These are phyloP conservation scores for Alternaria angustiovoidea DNA, from an alignment of 2,329 filamentous ascomycete species.

Conservation along the genomic window DNA sequence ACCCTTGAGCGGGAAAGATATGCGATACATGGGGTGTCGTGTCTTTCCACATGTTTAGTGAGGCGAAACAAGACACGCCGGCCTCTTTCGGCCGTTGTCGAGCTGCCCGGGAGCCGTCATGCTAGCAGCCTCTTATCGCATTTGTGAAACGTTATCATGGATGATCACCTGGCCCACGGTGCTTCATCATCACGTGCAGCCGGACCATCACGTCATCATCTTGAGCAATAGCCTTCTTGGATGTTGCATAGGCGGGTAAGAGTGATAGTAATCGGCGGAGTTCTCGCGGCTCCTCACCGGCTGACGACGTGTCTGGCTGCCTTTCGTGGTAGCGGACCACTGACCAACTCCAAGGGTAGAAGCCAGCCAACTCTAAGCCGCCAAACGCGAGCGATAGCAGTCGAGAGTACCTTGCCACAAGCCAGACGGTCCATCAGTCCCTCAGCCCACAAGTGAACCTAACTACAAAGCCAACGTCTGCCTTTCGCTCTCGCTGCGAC, in stretches of 20 bases:
- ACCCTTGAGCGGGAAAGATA: not conserved
- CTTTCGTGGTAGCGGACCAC: slow-evolving; percentile 1
- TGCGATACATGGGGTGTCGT: not conserved
- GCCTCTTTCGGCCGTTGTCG: slow-evolving; percentile 5
- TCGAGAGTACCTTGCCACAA: not conserved
- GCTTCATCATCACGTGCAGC: slow-evolving; percentile 6
- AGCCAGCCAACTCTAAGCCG: not conserved
- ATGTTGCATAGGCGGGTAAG: not conserved
- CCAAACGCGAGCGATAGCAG: not conserved
- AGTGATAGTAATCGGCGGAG: not conserved
- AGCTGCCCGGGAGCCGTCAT: not conserved
- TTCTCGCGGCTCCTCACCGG: slow-evolving; percentile 7
- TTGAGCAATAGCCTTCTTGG: slow-evolving; percentile 2
- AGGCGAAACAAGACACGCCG: slow-evolving; percentile 4
- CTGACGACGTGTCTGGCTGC: slow-evolving; percentile 9
- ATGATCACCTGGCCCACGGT: slow-evolving; percentile 10
- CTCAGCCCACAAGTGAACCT: not conserved
- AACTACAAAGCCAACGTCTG: not conserved
- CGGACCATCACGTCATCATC: slow-evolving; percentile 12
- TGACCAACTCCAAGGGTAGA: not conserved
- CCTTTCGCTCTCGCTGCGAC: not conserved
- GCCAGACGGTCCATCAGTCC: not conserved
- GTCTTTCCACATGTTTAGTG: not conserved
- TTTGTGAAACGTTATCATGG: slow-evolving; percentile 11
- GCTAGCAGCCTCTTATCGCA: not conserved